Evolutionary conservation across 1,284 basidiomycete genomes (phyloP).

Genomic region (Tremellales sp.): DNA sequence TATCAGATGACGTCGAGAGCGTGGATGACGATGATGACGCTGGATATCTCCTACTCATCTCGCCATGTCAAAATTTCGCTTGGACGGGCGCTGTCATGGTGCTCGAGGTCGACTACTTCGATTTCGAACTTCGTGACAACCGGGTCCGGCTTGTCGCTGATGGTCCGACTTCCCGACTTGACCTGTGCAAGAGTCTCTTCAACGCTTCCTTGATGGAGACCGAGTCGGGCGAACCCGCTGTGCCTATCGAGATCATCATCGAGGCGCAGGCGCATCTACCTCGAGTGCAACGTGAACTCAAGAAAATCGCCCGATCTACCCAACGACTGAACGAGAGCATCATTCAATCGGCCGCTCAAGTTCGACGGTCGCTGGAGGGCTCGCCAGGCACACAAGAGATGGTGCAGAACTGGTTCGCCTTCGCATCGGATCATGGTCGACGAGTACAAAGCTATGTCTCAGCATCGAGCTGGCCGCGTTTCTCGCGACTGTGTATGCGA

Average conservation of each 20-base stretch:
- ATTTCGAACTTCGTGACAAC: constrained; percentile 75
- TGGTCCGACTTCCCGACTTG: constrained; percentile 72
- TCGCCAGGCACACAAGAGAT: constrained; percentile 74
- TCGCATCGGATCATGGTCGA: constrained; percentile 86
- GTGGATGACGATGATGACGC: constrained; percentile 48
- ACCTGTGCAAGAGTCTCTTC: constrained; percentile 74
- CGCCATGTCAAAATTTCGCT: constrained; percentile 80
- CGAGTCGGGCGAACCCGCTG: constrained; percentile 37
- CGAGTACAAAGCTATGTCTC: constrained; percentile 87
- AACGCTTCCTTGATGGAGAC: constrained; percentile 58
- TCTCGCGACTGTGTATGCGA: constrained; percentile 76
- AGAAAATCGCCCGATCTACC: constrained; percentile 83
- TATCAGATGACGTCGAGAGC: constrained; percentile 40
- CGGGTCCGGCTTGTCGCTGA: constrained; percentile 81
- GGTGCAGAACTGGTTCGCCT: constrained; percentile 91
- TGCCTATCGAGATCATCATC: constrained; percentile 56
- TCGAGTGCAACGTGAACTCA: constrained; percentile 79
- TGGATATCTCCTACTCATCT: constrained; percentile 77
- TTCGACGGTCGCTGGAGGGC: constrained; percentile 62
- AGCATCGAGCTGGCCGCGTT: constrained; percentile 62
- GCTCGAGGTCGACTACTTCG: constrained; percentile 60
- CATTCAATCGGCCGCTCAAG: constrained; percentile 80
- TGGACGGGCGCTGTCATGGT: constrained; percentile 89
- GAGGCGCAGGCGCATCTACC: constrained; percentile 92
- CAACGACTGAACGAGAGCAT: constrained; percentile 90